Evolutionary conservation across 805 yeast genomes (phyloP).

Genomic region (Ascoidea tarda): DNA sequence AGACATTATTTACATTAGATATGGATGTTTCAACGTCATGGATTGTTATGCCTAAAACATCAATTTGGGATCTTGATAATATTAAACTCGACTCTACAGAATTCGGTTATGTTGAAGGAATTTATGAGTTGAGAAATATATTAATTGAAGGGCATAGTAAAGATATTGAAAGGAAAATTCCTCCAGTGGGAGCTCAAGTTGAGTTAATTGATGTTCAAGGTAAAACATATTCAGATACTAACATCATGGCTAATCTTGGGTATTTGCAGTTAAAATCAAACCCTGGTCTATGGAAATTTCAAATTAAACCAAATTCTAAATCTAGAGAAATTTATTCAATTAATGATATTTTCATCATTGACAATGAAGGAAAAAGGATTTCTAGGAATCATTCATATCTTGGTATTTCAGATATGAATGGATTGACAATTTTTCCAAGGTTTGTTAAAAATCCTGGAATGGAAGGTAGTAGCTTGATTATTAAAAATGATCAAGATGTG

Average conservation of each 20-base stretch:
- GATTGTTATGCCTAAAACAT: slow-evolving; percentile 41
- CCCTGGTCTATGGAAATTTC: slow-evolving; percentile 59
- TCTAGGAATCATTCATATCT: slow-evolving; percentile 11
- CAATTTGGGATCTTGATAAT: slow-evolving; percentile 50
- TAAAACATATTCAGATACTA: slow-evolving; percentile 33
- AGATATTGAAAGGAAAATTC: slow-evolving; percentile 22
- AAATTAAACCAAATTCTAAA: slow-evolving; percentile 25
- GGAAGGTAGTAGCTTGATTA: slow-evolving; percentile 14
- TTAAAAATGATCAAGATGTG: slow-evolving; percentile 6
- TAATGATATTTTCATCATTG: slow-evolving; percentile 18
- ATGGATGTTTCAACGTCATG: slow-evolving; percentile 53
- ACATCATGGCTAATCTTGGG: slow-evolving; percentile 69
- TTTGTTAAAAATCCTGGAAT: slow-evolving; percentile 27
- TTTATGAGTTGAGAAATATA: slow-evolving; percentile 36
- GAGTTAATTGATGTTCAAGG: slow-evolving; percentile 7
- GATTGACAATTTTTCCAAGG: slow-evolving; percentile 30
- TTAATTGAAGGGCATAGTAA: slow-evolving; percentile 61
- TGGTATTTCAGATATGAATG: slow-evolving; percentile 28
- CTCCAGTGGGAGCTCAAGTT: slow-evolving; percentile 38
- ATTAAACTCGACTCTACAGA: slow-evolving; percentile 28
- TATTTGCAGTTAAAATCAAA: slow-evolving; percentile 65
- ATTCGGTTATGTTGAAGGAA: slow-evolving; percentile 23
- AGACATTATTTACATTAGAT: slow-evolving; percentile 37
- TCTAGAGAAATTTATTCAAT: slow-evolving; percentile 28
- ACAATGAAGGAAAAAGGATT: background rate